phyloP scores from a whole-genome alignment of 257 asterid species.

The Przewalskia tangutica region DNA sequence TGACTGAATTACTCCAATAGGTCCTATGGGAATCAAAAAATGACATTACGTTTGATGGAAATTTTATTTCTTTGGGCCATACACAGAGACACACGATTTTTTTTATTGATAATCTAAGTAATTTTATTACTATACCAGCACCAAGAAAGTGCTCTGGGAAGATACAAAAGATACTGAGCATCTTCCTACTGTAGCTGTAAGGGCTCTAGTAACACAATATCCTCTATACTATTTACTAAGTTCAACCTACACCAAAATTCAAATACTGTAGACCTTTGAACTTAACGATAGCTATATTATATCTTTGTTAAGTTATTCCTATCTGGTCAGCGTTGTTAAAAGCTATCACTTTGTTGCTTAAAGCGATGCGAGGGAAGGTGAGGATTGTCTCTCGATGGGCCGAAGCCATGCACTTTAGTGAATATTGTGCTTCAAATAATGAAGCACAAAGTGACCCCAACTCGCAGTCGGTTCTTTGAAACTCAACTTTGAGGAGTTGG shows the following conservation, averaged over 20 bases:
- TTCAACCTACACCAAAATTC: neutral
- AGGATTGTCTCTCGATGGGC: neutral
- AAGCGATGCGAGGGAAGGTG: neutral
- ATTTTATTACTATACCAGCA: neutral
- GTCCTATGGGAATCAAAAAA: neutral
- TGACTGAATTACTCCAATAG: neutral
- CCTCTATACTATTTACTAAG: neutral
- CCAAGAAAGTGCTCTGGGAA: neutral
- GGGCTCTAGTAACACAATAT: neutral
- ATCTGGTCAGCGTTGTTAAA: neutral
- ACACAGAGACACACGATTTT: neutral
- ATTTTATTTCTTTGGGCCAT: neutral
- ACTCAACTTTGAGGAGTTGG: neutral
- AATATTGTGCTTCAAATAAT: neutral
- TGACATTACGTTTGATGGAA: neutral
- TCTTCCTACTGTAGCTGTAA: neutral
- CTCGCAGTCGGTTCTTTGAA: neutral
- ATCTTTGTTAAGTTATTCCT: neutral
- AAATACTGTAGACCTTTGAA: neutral
- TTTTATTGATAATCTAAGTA: neutral
- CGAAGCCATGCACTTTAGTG: neutral
- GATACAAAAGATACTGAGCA: neutral
- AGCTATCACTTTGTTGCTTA: neutral
- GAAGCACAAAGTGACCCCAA: neutral
- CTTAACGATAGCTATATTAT: neutral